Evolutionary conservation across 768 basidiomycete genomes (phyloP).

Genomic region (Amyloporia xantha): DNA sequence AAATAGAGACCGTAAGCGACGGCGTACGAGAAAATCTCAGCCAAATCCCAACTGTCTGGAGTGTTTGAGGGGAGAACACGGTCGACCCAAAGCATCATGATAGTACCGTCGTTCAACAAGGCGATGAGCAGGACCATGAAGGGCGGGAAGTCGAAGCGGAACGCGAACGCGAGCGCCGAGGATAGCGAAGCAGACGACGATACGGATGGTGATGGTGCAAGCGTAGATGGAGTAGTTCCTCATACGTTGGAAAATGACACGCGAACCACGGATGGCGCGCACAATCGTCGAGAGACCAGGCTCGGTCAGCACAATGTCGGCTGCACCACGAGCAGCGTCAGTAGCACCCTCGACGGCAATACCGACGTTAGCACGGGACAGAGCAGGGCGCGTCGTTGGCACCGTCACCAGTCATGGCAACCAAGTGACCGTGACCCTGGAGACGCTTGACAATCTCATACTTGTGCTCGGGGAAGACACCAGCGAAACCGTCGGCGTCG

Average conservation of each 20-base stretch:
- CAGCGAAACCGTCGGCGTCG: constrained; percentile 98
- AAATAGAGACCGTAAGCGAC: constrained; percentile 96
- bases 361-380: constrained; percentile 98
- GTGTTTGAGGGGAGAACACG: constrained; percentile 90
- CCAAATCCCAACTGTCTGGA: constrained; percentile 93
- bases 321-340: constrained; percentile 95
- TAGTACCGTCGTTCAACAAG: constrained; percentile 94
- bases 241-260: constrained; percentile 99
- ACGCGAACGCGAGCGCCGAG: constrained; percentile 93
- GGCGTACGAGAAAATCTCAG: constrained; percentile 94
- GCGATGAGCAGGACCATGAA: constrained; percentile 99
- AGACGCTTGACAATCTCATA: constrained; percentile 99
- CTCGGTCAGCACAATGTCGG: constrained; percentile 99
- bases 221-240: constrained; percentile 98
- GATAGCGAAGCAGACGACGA: constrained; percentile 95
- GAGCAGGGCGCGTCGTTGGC: constrained; percentile 96
- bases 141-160: constrained; percentile 98
- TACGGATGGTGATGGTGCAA: constrained; percentile 95
- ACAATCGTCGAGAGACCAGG: constrained; percentile 99
- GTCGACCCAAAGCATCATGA: constrained; percentile 97
- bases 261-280: constrained; percentile 96
- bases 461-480: constrained; percentile 99
- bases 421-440: constrained; percentile 90
- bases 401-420: constrained; percentile 99
- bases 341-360: constrained; percentile 99